These are phyloP conservation scores for Backusella parvicylindrica DNA, from an alignment of 192 early-diverging fungal genomes.

Conservation along the genomic window DNA sequence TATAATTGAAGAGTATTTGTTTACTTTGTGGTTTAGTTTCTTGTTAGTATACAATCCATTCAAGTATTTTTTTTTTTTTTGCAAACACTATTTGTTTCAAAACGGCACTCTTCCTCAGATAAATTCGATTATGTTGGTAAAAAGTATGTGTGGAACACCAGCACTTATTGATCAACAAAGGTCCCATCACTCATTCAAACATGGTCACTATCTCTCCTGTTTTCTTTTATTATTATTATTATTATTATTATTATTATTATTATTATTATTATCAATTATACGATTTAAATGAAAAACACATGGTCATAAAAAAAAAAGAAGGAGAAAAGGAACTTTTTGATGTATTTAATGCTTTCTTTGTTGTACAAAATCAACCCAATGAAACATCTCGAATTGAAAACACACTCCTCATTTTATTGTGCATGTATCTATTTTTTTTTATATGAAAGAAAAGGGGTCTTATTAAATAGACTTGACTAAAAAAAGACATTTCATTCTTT, in stretches of 20 bases:
- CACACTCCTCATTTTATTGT: background rate
- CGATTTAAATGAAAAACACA: background rate
- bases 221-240: background rate
- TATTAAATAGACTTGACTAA: background rate
- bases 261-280: background rate
- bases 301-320: background rate
- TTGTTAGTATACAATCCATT: too few relatives aligned
- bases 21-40: too few relatives aligned
- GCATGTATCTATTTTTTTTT: background rate
- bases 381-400: background rate
- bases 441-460: background rate
- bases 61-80: too few relatives aligned
- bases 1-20: too few relatives aligned
- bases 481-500: background rate
- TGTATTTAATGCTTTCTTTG: background rate
- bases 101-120: too few relatives aligned
- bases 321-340: background rate
- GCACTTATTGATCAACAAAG: background rate
- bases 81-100: too few relatives aligned
- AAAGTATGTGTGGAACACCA: background rate
- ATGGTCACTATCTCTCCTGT: background rate
- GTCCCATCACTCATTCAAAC: background rate
- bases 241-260: background rate
- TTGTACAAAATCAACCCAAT: background rate
- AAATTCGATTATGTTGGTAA: too few relatives aligned